A percentile compares a stretch with the other conserved stretches of the same genome.
These are phyloP conservation scores for Gardenia jasminoides DNA, from an alignment of 257 asterid genomes.

Conservation along the genomic window DNA sequence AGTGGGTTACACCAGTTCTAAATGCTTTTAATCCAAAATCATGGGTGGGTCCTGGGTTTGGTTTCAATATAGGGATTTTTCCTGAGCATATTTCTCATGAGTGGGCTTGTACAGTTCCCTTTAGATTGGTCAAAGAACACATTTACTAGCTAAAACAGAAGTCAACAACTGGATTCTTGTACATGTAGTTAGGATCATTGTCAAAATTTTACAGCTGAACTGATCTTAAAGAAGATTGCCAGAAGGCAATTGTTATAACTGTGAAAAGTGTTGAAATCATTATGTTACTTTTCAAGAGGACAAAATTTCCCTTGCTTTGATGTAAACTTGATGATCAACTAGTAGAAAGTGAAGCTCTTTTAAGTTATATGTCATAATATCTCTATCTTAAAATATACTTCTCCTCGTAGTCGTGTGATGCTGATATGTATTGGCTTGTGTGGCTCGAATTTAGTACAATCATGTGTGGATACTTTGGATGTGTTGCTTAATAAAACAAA, in stretches of 20 bases:
- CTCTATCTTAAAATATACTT: neutral
- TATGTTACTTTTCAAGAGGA: neutral
- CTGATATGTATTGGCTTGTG: neutral
- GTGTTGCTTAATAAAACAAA: neutral
- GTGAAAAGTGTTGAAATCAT: neutral
- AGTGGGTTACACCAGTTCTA: neutral
- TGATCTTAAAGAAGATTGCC: neutral
- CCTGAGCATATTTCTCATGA: neutral
- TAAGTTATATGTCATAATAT: no score
- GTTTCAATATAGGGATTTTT: neutral
- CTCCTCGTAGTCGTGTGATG: neutral
- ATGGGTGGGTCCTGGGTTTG: neutral
- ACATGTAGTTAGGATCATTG: neutral
- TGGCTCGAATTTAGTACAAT: neutral
- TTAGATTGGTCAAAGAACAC: neutral
- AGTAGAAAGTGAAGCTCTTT: neutral
- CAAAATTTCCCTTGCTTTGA: neutral
- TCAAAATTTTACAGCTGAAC: neutral
- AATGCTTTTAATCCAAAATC: neutral
- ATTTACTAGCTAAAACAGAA: neutral
- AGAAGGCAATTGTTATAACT: neutral
- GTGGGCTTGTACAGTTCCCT: neutral
- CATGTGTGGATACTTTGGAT: neutral
- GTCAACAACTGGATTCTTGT: neutral
- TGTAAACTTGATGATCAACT: neutral